phyloP scores from a whole-genome alignment of 176 grass and related monocot genomes.

The Carex kokanica region DNA sequence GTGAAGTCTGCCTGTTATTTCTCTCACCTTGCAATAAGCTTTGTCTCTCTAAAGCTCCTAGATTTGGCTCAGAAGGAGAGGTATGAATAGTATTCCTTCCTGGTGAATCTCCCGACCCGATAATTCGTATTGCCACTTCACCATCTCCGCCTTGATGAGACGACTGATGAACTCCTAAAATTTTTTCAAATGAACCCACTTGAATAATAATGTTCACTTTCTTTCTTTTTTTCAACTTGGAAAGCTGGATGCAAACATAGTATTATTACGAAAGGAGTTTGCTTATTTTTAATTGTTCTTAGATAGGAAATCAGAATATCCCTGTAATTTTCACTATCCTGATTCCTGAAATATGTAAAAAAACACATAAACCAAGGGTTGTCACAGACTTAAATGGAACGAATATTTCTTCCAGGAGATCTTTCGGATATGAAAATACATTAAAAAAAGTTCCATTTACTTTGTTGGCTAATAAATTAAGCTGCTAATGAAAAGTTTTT shows the following conservation, averaged over 20 bases:
- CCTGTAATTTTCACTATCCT: background rate
- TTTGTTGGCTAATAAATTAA: background rate
- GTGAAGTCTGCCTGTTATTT: background rate
- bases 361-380: background rate
- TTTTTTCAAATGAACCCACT: background rate
- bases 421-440: background rate
- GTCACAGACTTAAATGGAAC: background rate
- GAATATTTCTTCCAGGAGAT: background rate
- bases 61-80: slow-evolving; percentile 21
- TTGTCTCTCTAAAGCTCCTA: slow-evolving; percentile 24
- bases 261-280: background rate
- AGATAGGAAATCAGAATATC: background rate
- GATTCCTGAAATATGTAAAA: background rate
- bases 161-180: slow-evolving; percentile 3
- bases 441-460: background rate
- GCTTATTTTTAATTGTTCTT: background rate
- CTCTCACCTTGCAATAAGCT: slow-evolving; percentile 10
- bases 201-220: background rate
- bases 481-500: background rate
- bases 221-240: background rate
- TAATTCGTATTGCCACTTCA: slow-evolving; percentile 92
- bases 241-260: background rate
- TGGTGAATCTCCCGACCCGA: slow-evolving; percentile 47
- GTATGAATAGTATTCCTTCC: slow-evolving; percentile 24
- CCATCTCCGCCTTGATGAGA: slow-evolving; percentile 22